These are phyloP conservation scores for Neofusicoccum parvum DNA, from an alignment of 2,329 filamentous ascomycete species.

Conservation along the genomic window DNA sequence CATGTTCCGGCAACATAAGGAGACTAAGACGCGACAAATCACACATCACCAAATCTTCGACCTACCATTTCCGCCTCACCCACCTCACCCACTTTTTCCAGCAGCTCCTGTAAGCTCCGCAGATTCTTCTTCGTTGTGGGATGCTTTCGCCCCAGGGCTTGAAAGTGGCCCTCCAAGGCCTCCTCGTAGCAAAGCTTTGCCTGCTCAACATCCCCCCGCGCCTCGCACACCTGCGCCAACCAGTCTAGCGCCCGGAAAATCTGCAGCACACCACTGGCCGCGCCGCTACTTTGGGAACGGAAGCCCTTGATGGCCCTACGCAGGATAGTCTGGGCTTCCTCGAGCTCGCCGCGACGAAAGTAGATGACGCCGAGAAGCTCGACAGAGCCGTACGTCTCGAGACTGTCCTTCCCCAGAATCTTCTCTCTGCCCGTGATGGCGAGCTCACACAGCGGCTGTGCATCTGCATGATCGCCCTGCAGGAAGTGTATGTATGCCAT, in stretches of 20 bases:
- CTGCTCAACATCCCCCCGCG: background rate
- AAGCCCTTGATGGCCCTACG: background rate
- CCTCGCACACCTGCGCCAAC: background rate
- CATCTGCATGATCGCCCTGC: background rate
- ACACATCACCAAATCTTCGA: background rate
- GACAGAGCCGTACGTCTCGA: background rate
- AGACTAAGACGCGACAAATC: too few species aligned
- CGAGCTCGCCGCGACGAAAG: background rate
- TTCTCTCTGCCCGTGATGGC: slow-evolving; percentile 35
- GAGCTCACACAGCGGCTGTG: background rate
- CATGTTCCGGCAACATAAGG: too few species aligned
- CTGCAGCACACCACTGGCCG: too few species aligned
- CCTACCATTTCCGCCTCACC: background rate
- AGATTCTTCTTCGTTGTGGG: background rate
- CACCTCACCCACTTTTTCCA: background rate
- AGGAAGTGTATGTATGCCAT: background rate
- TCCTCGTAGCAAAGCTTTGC: background rate
- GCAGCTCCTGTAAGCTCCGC: background rate
- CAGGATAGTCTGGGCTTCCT: background rate
- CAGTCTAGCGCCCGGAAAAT: background rate
- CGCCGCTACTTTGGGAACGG: background rate
- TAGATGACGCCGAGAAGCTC: background rate
- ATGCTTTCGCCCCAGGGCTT: background rate
- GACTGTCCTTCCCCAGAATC: slow-evolving; percentile 31
- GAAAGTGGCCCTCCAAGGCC: background rate